Evolutionary conservation across 306 rosid genomes (phyloP).

Genomic region (Gynostemma pentaphyllum): DNA sequence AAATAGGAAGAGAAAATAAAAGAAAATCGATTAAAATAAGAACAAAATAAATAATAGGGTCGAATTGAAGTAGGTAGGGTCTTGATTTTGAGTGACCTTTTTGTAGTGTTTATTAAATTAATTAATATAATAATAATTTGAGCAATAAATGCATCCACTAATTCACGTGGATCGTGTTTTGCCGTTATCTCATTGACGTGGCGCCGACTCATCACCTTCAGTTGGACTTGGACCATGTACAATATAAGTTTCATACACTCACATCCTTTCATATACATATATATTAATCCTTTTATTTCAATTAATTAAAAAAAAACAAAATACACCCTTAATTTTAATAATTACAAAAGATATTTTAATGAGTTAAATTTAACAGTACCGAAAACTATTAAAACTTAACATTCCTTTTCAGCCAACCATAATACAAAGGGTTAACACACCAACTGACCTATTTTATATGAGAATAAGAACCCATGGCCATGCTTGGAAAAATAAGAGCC

Average conservation of each 20-base stretch:
- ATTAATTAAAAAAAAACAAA: no score
- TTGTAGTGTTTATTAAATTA: not conserved
- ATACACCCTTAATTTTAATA: no score
- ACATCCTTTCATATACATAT: not conserved
- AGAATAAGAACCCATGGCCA: no score
- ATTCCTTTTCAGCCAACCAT: no score
- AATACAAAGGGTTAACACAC: no score
- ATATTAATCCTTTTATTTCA: not conserved
- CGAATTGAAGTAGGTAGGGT: not conserved
- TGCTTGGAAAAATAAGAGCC: no score
- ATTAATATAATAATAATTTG: not conserved
- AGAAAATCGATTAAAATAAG: not conserved
- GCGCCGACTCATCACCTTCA: not conserved
- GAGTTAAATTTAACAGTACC: no score
- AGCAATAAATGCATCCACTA: not conserved
- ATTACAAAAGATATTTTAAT: no score
- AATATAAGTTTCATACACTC: not conserved
- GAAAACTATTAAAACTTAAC: no score
- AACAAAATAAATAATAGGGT: not conserved
- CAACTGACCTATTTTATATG: no score
- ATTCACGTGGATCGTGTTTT: not conserved
- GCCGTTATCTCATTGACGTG: slow-evolving; percentile 3
- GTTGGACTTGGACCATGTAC: not conserved
- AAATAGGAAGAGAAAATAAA: not conserved
- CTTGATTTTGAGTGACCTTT: not conserved